Conservation (phyloP, 1,139 yeast genomes). For the Tardiomyces blankii region DNA sequence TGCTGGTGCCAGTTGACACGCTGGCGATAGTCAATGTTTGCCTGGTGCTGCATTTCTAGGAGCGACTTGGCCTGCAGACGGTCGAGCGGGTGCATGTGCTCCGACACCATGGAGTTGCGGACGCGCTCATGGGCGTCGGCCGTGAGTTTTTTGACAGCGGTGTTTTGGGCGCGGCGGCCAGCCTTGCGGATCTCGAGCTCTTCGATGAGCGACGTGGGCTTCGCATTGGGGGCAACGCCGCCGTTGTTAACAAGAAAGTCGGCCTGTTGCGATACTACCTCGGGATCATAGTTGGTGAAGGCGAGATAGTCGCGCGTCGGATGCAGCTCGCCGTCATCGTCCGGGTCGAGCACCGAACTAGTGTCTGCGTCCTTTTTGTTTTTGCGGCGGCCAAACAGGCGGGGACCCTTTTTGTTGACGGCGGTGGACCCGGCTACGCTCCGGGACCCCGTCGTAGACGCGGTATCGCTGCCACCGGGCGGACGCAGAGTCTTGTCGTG, state of each 20-base stretch:
- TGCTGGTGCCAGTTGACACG: constrained; percentile 16
- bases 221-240: constrained; percentile 11
- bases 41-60: constrained; percentile 24
- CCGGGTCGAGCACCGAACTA: constrained; percentile 6
- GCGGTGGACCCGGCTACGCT: background rate
- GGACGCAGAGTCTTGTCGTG: background rate
- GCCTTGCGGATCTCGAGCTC: constrained; percentile 28
- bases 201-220: constrained; percentile 24
- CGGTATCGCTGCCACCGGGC: background rate
- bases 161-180: constrained; percentile 20
- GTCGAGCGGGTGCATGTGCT: constrained; percentile 22
- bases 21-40: constrained; percentile 20
- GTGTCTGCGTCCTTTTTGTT: constrained; percentile 4
- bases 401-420: background rate
- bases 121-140: constrained; percentile 15
- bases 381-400: background rate
- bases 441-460: background rate
- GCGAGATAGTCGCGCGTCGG: constrained; percentile 18
- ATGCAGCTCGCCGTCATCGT: constrained; percentile 8
- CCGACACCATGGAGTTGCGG: constrained; percentile 7
- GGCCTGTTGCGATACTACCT: constrained; percentile 14
- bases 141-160: constrained; percentile 11
- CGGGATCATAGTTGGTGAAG: constrained; percentile 20
- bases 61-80: constrained; percentile 19
- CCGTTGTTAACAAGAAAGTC: constrained; percentile 12